A percentile compares a stretch with the other conserved stretches of the same genome.
phyloP scores from a whole-genome alignment of 306 rosid genomes.

The Trifolium subterraneum region DNA sequence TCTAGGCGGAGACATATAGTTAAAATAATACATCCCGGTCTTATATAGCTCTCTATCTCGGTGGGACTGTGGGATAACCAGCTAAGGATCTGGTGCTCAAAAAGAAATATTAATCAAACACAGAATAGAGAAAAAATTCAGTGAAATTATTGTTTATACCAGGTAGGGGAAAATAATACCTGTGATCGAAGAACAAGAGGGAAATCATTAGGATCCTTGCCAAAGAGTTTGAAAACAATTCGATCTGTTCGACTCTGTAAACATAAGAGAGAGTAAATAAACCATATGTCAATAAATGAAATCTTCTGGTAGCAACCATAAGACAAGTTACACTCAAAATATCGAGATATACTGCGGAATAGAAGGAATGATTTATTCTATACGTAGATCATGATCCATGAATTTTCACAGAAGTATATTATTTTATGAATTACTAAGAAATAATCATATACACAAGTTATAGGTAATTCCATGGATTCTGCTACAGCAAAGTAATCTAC shows the following conservation, averaged over 20 bases:
- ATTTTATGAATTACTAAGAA: background rate
- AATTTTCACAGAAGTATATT: background rate
- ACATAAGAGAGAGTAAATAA: slow-evolving; percentile 32
- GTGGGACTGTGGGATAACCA: slow-evolving; percentile 32
- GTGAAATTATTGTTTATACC: background rate
- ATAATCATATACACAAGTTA: too few relatives aligned
- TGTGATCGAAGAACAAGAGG: slow-evolving; percentile 28
- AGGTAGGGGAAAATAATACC: background rate
- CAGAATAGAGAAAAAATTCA: background rate
- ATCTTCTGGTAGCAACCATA: slow-evolving; percentile 23
- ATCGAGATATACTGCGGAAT: too few relatives aligned
- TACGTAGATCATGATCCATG: background rate
- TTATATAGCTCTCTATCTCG: slow-evolving; percentile 30
- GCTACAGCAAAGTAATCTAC: background rate
- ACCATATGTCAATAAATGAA: slow-evolving; percentile 11
- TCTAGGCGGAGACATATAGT: slow-evolving; percentile 29
- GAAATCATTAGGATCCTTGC: slow-evolving; percentile 43
- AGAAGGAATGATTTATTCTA: too few relatives aligned
- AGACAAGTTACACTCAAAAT: slow-evolving; percentile 6
- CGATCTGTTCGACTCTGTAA: slow-evolving; percentile 89
- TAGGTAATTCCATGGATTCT: background rate
- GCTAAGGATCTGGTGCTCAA: slow-evolving; percentile 26
- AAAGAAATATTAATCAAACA: slow-evolving; percentile 11
- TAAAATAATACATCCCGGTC: slow-evolving; percentile 28
- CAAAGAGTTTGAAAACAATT: slow-evolving; percentile 90